phyloP scores from a whole-genome alignment of 768 basidiomycete genomes.

The Mycena indigotica region DNA sequence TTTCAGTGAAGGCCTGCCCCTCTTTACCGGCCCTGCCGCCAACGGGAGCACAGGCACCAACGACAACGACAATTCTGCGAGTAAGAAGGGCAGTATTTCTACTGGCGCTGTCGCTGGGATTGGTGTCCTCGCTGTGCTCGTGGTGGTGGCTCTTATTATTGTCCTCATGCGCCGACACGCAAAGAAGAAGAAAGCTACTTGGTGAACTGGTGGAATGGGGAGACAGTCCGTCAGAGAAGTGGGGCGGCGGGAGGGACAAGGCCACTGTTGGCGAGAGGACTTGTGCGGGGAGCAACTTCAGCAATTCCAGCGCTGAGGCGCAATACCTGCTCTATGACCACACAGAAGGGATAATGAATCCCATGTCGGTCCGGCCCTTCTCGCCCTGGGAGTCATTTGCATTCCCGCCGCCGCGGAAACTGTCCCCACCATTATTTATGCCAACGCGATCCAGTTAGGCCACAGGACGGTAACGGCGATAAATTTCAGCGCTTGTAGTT shows the following conservation, averaged over 20 bases:
- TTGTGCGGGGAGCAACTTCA: conserved; percentile 29
- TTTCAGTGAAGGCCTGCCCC: conserved; percentile 13
- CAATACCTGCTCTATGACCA: conserved; percentile 29
- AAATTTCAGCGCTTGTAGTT: no score
- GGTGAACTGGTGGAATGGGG: conserved; percentile 10
- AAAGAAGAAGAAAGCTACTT: conserved; percentile 2
- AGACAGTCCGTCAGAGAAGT: not conserved
- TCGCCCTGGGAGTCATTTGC: conserved; percentile 67
- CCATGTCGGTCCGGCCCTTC: conserved; percentile 65
- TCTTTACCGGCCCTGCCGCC: conserved; percentile 5
- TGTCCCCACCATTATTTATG: no score
- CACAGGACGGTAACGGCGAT: no score
- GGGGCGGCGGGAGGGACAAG: conserved; percentile 7
- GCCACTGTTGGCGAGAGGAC: conserved; percentile 15
- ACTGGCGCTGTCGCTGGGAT: conserved; percentile 2
- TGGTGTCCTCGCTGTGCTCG: conserved; percentile 10
- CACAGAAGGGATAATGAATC: conserved; percentile 15
- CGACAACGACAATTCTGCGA: conserved; percentile 4
- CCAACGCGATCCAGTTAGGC: no score
- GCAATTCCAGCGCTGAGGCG: no score
- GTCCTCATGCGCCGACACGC: conserved; percentile 15
- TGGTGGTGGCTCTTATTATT: conserved; percentile 4
- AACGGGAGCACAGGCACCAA: conserved; percentile 7
- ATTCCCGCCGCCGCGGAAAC: conserved; percentile 73
- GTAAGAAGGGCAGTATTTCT: conserved; percentile 9